Evolutionary conservation across 2,329 filamentous ascomycete genomes (phyloP), one percentile per base, ranked within the genome.

Genomic region (Pseudocercospora macadamiae): DNA sequence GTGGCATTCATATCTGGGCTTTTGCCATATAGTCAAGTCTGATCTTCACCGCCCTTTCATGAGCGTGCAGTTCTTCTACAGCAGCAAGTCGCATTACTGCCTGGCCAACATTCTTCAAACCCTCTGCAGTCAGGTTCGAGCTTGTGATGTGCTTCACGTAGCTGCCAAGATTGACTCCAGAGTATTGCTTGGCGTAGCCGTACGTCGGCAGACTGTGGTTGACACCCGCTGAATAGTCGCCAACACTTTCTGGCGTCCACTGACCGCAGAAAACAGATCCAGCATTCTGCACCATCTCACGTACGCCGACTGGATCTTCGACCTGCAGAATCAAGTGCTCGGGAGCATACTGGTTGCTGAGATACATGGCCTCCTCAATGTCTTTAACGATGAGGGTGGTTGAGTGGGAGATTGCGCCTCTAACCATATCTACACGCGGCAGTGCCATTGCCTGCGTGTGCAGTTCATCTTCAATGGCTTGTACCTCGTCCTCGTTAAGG

Each of bases 111-210:
- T 96, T 95, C 68, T 84, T 83, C 62, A 99, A 80, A 19, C 95
- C 95, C 69, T 96, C 84, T 16, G 87, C 85, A 1, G 91, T 96
- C 62, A 99, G 82, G 75, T 96, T 90, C 0, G 92, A 91, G 78
- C 90, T 95, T 34, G 95, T 99, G 71, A 99, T 97, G 81, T 97
- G 92, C 80, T 99, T 99, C 74, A 96, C 85, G 77, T 97, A 99
- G 2, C 93, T 97, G 28, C 86, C 91, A 4, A 99, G 84, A 75
- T 96, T 99, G 71, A 99, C 95, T 53, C 95, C 95, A 4, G 92
- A 97, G 80, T 99, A 99, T 76, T 99, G 95, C 79, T 96, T 96
- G 49, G 95, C 95, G 71, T 96, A 99, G 37, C 95, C 95, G 72
- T 97, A 99, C 0, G 95, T 99, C 53, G 95, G 95, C 65, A 99